Evolutionary conservation across 495 filamentous ascomycete genomes (phyloP).

Genomic region (Physcia stellaris): DNA sequence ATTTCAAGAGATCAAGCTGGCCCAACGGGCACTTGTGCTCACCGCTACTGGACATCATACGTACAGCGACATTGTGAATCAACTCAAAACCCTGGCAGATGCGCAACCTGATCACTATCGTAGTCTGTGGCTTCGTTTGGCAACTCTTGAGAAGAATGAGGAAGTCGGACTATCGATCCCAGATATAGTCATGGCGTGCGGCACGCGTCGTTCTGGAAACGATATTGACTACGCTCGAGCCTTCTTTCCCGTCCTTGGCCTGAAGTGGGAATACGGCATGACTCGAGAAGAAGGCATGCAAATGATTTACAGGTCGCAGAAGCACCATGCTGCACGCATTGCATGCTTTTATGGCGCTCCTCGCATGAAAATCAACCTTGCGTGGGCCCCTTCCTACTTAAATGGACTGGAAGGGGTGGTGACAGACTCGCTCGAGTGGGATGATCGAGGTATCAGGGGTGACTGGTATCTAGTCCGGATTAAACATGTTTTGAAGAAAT

Average conservation of each 20-base stretch:
- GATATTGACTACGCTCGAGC: conserved; percentile 9
- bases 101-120: not conserved
- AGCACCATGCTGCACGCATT: not conserved
- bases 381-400: conserved; percentile 6
- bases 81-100: not conserved
- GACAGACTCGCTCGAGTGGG: conserved; percentile 1
- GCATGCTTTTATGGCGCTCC: not conserved
- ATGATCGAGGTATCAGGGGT: conserved; percentile 5
- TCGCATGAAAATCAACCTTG: conserved; percentile 1
- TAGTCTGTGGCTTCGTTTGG: not conserved
- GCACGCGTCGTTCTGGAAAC: not conserved
- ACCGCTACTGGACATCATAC: not conserved
- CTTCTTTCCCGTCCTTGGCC: conserved; percentile 4
- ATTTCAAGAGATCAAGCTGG: conserved; percentile 7
- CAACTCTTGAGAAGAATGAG: not conserved
- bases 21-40: conserved; percentile 1
- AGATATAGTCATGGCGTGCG: not conserved
- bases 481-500: not conserved
- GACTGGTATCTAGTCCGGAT: conserved; percentile 3
- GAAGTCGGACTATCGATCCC: not conserved
- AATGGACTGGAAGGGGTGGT: conserved; percentile 1
- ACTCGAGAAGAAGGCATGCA: conserved; percentile 8
- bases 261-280: conserved; percentile 6
- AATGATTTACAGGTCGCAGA: conserved; percentile 3
- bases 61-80: conserved; percentile 1